phyloP scores from a whole-genome alignment of 768 basidiomycete species.

The Tubosaeta sp. region DNA sequence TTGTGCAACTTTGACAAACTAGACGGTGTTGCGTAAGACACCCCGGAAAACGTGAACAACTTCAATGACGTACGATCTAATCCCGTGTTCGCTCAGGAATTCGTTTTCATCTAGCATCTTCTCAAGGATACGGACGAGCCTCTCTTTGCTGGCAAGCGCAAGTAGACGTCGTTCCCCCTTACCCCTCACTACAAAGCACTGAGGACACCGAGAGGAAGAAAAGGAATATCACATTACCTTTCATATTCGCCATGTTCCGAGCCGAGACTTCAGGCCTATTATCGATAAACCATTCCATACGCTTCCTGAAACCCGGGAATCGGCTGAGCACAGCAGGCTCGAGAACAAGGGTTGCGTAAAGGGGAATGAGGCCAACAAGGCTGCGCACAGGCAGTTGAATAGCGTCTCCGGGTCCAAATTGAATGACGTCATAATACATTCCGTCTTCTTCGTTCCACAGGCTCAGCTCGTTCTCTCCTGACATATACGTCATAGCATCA shows the following conservation, averaged over 20 bases:
- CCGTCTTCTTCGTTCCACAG: constrained; percentile 97
- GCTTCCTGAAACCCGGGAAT: constrained; percentile 97
- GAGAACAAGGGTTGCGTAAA: constrained; percentile 91
- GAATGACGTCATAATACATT: constrained; percentile 97
- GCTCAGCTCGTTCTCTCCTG: constrained; percentile 71
- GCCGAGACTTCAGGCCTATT: constrained; percentile 83
- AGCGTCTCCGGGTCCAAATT: constrained; percentile 73
- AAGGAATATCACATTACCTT: constrained; percentile 42
- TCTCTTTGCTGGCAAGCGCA: constrained; percentile 88
- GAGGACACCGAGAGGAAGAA: neutral
- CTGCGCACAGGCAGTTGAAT: constrained; percentile 93
- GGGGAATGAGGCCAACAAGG: constrained; percentile 95
- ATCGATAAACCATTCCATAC: constrained; percentile 98
- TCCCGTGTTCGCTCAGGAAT: constrained; percentile 93
- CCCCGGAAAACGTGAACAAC: neutral
- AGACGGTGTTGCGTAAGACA: constrained; percentile 9
- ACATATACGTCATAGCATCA: constrained; percentile 94
- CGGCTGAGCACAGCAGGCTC: constrained; percentile 86
- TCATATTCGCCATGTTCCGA: constrained; percentile 96
- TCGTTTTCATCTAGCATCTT: constrained; percentile 98
- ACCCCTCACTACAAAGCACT: constrained; percentile 42
- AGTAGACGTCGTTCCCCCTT: constrained; percentile 84
- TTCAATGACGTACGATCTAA: constrained; percentile 73
- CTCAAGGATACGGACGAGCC: constrained; percentile 80
- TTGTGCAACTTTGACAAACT: constrained; percentile 89